Percentiles rank a stretch among this genome's conserved stretches.
phyloP scores from a whole-genome alignment of 805 yeast genomes.

The Starmerella etchellsii region DNA sequence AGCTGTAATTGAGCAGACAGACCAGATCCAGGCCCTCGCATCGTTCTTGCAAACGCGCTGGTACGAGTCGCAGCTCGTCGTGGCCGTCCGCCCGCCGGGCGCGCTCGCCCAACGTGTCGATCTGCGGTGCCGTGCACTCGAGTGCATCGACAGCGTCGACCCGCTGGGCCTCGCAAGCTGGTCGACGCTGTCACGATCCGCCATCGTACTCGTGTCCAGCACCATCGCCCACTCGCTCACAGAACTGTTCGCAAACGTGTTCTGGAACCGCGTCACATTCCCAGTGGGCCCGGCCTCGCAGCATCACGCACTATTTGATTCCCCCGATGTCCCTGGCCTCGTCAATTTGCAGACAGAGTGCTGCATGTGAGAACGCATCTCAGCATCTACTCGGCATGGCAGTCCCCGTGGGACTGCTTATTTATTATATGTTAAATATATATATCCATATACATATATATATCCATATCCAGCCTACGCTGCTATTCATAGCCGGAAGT shows the following conservation, averaged over 20 bases:
- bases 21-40: slow-evolving; percentile 4
- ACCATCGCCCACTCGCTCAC: slow-evolving; percentile 5
- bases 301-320: slow-evolving; percentile 2
- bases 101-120: slow-evolving; percentile 10
- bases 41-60: slow-evolving; percentile 2
- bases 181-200: slow-evolving; percentile 9
- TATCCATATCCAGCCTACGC: too few species aligned
- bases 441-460: too few species aligned
- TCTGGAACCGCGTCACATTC: slow-evolving; percentile 1
- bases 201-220: slow-evolving; percentile 2
- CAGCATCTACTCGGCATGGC: too few species aligned
- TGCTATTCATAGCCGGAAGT: too few species aligned
- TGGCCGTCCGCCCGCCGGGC: slow-evolving; percentile 3
- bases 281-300: slow-evolving; percentile 2
- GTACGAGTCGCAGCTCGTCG: slow-evolving; percentile 10
- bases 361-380: too few species aligned
- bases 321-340: too few species aligned
- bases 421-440: too few species aligned
- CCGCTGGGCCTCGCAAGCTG: slow-evolving; percentile 19
- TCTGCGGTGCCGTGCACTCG: slow-evolving; percentile 8
- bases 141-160: slow-evolving; percentile 19
- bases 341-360: too few species aligned
- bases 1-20: slow-evolving; percentile 3
- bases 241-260: slow-evolving; percentile 4
- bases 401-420: too few species aligned